Base-by-base conservation (phyloP, 768 basidiomycete species). In the Pisolithus tinctorius region DNA sequence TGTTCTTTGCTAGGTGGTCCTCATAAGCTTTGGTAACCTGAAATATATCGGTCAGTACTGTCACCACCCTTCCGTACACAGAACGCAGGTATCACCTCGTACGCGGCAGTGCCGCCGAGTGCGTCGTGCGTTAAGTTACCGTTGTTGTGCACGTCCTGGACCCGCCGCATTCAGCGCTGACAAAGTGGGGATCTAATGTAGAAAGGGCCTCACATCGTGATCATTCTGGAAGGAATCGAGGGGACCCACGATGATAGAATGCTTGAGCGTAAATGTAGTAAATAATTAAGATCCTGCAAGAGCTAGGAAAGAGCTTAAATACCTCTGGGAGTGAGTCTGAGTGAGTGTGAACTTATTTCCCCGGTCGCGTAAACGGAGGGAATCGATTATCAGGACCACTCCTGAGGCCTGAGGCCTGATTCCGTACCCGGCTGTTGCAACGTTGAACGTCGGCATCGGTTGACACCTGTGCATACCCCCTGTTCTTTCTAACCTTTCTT, bases 21-120 rank as follows among this genome's bases (percentile, higher is more conserved):
- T 64, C 60, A 23, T 60, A 64, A 2, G 51, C 47, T 45, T 60
- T 61, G 25, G 45, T 6, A 39, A 48, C 55, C 63, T 63, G 25
- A 26, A 31, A 13, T 13, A 30, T 36, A 20, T 34, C 13, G 23
- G 36, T 6, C 6, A 39, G 20, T 20, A 6, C 11, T 36, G 13
- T 40, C 8, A 7, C 11, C 20, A 16, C 6, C 3, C 7, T 20
- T 30, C 14, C 13, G 31, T 6, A 3, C 36, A 53, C 9, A 7
- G 4, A 14, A 16, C 53, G 54, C 31, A 31, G 31, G 31, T 23
- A 25, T 42, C 25, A 63, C 62, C 58, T 55, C 48, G 23, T 17
- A 63, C 13, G 58, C 53, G 53, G 44, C 38, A 13, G 53, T 55
- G 6, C 60, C 63, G n/a, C 31, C 55, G 29, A 63, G n/a, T 11